Evolutionary conservation across 257 asterid species (phyloP).

Genomic region (Oldenlandia corymbosa): DNA sequence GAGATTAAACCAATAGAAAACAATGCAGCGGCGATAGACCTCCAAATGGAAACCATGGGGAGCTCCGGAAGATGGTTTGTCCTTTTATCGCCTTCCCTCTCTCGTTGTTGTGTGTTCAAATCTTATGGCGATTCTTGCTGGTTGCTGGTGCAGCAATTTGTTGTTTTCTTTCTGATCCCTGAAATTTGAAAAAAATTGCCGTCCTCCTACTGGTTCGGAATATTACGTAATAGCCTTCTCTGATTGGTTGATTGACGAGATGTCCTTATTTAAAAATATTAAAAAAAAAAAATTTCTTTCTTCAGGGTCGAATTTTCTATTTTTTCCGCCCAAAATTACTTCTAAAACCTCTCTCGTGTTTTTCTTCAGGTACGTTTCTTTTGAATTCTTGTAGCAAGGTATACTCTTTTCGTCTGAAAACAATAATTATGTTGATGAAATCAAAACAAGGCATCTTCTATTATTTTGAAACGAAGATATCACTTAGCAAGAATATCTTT

Average conservation of each 20-base stretch:
- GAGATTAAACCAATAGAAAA: slow-evolving; percentile 12
- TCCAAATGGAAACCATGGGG: slow-evolving; percentile 2
- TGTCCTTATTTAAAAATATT: neutral
- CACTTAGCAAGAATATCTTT: too few relatives aligned
- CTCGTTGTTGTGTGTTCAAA: neutral
- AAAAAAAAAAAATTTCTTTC: too few relatives aligned
- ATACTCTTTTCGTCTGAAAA: too few relatives aligned
- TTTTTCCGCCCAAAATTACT: too few relatives aligned
- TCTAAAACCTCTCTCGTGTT: too few relatives aligned
- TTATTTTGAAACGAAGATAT: too few relatives aligned
- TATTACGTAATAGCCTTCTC: slow-evolving; percentile 1
- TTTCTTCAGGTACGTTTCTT: too few relatives aligned
- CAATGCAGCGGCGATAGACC: slow-evolving; percentile 32
- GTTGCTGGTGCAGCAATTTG: neutral
- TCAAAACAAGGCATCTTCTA: too few relatives aligned
- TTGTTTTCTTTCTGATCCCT: neutral
- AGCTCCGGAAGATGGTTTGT: slow-evolving; percentile 14
- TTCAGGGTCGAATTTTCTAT: too few relatives aligned
- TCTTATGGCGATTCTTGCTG: neutral
- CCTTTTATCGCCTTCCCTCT: neutral
- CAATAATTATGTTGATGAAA: too few relatives aligned
- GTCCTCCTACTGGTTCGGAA: neutral
- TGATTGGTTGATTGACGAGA: slow-evolving; percentile 12
- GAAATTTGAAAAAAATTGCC: neutral
- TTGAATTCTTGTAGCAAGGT: too few relatives aligned